Evolutionary conservation across 176 grass and related monocot genomes (phyloP).

Genomic region (Zea luxurians): DNA sequence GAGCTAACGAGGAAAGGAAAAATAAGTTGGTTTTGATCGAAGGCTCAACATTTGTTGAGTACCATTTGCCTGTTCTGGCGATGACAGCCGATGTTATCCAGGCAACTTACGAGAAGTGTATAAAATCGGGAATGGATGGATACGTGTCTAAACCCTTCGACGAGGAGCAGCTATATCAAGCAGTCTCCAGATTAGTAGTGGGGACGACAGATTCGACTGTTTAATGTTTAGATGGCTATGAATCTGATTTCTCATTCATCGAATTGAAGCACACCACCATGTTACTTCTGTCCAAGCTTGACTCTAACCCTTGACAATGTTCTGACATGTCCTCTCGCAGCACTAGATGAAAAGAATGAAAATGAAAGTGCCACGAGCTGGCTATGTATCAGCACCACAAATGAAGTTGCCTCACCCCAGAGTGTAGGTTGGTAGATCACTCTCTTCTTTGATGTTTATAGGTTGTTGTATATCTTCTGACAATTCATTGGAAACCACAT

Average conservation of each 20-base stretch:
- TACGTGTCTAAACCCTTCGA: slow-evolving; percentile 97
- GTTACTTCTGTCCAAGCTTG: slow-evolving; percentile 37
- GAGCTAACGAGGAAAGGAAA: slow-evolving; percentile 52
- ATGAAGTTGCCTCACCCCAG: slow-evolving; percentile 25
- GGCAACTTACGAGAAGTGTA: slow-evolving; percentile 86
- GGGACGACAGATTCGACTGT: slow-evolving; percentile 37
- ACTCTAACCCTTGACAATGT: slow-evolving; percentile 32
- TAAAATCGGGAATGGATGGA: slow-evolving; percentile 95
- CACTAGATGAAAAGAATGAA: slow-evolving; percentile 34
- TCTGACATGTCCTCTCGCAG: slow-evolving; percentile 24
- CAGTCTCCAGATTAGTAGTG: slow-evolving; percentile 70
- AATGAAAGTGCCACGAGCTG: slow-evolving; percentile 32
- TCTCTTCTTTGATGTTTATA: slow-evolving; percentile 38
- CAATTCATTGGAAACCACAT: slow-evolving; percentile 40
- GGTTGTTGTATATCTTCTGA: slow-evolving; percentile 32
- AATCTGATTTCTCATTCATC: neutral
- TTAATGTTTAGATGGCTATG: slow-evolving; percentile 2
- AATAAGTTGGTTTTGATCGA: slow-evolving; percentile 28
- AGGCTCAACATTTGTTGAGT: slow-evolving; percentile 38
- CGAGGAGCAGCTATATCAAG: slow-evolving; percentile 82
- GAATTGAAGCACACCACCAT: slow-evolving; percentile 10
- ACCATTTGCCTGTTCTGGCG: slow-evolving; percentile 70
- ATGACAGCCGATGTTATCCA: slow-evolving; percentile 98
- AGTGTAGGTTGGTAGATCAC: slow-evolving; percentile 30
- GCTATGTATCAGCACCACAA: slow-evolving; percentile 1